A percentile compares a stretch with the other conserved stretches of the same genome.
Conservation (phyloP, 441 rosid species). For the Euphorbia schlechtendalii region DNA sequence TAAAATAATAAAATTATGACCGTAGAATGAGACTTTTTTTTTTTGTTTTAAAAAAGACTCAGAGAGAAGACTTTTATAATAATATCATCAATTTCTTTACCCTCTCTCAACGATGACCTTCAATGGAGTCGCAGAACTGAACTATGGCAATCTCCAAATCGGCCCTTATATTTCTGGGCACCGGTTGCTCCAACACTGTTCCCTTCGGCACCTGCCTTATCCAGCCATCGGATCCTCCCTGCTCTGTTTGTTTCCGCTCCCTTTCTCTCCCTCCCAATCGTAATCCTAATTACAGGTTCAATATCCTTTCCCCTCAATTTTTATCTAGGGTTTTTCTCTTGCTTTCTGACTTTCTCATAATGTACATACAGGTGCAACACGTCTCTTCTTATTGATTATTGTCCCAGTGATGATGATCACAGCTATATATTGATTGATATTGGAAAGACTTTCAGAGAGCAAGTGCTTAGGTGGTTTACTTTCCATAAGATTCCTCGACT, state of each 20-base stretch:
- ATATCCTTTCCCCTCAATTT: background rate
- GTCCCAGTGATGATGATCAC: conserved; percentile 37
- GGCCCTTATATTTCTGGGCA: conserved; percentile 86
- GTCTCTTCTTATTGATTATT: conserved; percentile 79
- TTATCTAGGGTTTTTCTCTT: background rate
- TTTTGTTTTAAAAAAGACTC: too few species aligned
- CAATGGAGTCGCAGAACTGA: too few species aligned
- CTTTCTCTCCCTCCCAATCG: conserved; percentile 56
- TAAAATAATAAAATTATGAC: too few species aligned
- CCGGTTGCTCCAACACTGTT: conserved; percentile 91
- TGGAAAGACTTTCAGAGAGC: conserved; percentile 94
- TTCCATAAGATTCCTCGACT: conserved; percentile 71
- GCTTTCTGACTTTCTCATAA: too few species aligned
- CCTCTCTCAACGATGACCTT: too few species aligned
- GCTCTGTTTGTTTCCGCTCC: conserved; percentile 64
- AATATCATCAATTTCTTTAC: too few species aligned
- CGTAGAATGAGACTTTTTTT: too few species aligned
- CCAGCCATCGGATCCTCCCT: conserved; percentile 71
- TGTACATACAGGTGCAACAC: conserved; percentile 67
- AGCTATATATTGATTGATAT: conserved; percentile 78
- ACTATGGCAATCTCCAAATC: conserved; percentile 22
- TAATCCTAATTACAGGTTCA: conserved; percentile 85
- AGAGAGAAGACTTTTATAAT: too few species aligned
- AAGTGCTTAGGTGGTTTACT: conserved; percentile 95
- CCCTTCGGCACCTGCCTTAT: conserved; percentile 88